phyloP scores from a whole-genome alignment of 305 asterid species.

The Fraxinus ornus region DNA sequence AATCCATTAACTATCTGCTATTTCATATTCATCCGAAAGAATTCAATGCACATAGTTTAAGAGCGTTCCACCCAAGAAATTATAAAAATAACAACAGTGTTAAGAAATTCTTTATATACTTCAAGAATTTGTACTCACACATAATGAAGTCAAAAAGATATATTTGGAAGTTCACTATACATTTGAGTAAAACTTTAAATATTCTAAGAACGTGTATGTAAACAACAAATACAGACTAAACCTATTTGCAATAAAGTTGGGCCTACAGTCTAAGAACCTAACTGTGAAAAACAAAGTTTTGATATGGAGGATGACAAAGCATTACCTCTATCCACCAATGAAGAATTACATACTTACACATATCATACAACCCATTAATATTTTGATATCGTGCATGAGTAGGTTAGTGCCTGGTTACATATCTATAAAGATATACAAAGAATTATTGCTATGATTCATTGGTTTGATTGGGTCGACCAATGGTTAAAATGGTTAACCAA shows the following conservation, averaged over 20 bases:
- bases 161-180: background rate
- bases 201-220: background rate
- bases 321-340: background rate
- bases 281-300: background rate
- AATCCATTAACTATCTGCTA: background rate
- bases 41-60: background rate
- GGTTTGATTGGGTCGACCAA: background rate
- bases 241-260: background rate
- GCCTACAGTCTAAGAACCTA: background rate
- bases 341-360: background rate
- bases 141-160: background rate
- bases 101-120: background rate
- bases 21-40: background rate
- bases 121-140: background rate
- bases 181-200: background rate
- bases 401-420: background rate
- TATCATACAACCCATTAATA: background rate
- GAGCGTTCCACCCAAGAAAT: background rate
- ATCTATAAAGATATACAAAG: background rate
- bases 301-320: constrained; percentile 9
- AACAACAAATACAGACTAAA: background rate
- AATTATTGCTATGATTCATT: background rate
- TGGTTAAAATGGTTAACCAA: background rate
- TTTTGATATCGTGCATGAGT: background rate
- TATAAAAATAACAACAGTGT: background rate